phyloP scores from a whole-genome alignment of 306 rosid genomes.

The Astragalus glycyphyllos region DNA sequence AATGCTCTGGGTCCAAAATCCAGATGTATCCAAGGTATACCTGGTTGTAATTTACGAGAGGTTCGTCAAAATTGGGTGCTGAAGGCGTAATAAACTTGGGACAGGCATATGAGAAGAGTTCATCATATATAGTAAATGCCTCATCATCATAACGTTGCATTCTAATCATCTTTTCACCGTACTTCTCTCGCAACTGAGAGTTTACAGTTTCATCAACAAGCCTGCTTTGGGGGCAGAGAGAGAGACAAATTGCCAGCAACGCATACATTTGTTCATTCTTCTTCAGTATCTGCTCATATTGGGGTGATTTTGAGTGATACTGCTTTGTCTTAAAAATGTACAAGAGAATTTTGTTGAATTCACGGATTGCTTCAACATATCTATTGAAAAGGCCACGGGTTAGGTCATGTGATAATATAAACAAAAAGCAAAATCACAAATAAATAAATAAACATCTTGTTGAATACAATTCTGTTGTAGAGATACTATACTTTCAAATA shows the following conservation, averaged over 20 bases:
- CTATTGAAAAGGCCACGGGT: slow-evolving; percentile 45
- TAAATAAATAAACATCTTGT: not conserved
- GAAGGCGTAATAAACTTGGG: slow-evolving; percentile 98
- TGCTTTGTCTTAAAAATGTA: slow-evolving; percentile 81
- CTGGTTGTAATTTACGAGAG: slow-evolving; percentile 93
- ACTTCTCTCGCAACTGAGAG: slow-evolving; percentile 90
- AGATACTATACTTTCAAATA: not conserved
- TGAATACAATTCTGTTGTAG: not conserved
- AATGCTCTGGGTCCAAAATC: not conserved
- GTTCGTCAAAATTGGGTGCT: slow-evolving; percentile 96
- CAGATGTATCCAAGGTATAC: slow-evolving; percentile 47
- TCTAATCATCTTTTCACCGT: slow-evolving; percentile 94
- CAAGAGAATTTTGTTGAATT: slow-evolving; percentile 86
- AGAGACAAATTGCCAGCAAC: slow-evolving; percentile 87
- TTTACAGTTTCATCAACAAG: slow-evolving; percentile 93
- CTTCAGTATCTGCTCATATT: slow-evolving; percentile 93
- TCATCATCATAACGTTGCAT: slow-evolving; percentile 95
- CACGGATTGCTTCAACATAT: slow-evolving; percentile 91
- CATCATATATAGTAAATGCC: slow-evolving; percentile 93
- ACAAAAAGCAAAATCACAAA: not conserved
- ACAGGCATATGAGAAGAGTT: slow-evolving; percentile 97
- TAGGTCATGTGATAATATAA: slow-evolving; percentile 14
- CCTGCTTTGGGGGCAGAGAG: slow-evolving; percentile 88
- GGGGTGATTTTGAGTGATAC: slow-evolving; percentile 90
- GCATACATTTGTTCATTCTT: slow-evolving; percentile 99